Conservation (phyloP, 805 yeast species). For the Ascoidea asiatica region DNA sequence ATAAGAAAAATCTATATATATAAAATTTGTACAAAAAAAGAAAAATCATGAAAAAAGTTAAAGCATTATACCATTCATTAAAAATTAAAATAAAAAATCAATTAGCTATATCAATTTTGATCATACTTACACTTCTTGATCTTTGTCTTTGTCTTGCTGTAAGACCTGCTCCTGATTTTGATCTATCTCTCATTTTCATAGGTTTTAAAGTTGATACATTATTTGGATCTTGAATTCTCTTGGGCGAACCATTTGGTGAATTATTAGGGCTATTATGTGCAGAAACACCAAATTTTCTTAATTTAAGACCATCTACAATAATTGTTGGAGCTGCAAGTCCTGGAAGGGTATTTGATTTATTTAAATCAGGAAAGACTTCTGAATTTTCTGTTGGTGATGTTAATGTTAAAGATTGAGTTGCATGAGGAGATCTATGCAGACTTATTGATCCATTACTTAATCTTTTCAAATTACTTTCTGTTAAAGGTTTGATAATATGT, state of each 20-base stretch:
- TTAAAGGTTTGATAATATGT: slow-evolving; percentile 2
- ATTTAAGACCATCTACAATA: slow-evolving; percentile 10
- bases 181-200: not conserved
- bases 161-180: not conserved
- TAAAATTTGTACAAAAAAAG: too few relatives aligned
- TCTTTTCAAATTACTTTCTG: slow-evolving; percentile 4
- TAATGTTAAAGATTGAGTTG: not conserved
- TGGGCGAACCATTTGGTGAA: not conserved
- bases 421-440: not conserved
- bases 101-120: not conserved
- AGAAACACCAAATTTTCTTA: slow-evolving; percentile 7
- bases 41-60: too few relatives aligned
- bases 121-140: not conserved
- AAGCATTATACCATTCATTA: too few relatives aligned
- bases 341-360: too few relatives aligned
- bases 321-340: slow-evolving; percentile 5
- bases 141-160: not conserved
- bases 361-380: too few relatives aligned
- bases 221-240: not conserved
- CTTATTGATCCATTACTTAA: slow-evolving; percentile 1
- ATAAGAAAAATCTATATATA: too few relatives aligned
- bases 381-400: not conserved
- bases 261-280: not conserved
- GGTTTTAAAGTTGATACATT: not conserved
- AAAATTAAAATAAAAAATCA: too few relatives aligned